phyloP scores from a whole-genome alignment of 176 grass and related monocot genomes.

The Cenchrus purpureus region DNA sequence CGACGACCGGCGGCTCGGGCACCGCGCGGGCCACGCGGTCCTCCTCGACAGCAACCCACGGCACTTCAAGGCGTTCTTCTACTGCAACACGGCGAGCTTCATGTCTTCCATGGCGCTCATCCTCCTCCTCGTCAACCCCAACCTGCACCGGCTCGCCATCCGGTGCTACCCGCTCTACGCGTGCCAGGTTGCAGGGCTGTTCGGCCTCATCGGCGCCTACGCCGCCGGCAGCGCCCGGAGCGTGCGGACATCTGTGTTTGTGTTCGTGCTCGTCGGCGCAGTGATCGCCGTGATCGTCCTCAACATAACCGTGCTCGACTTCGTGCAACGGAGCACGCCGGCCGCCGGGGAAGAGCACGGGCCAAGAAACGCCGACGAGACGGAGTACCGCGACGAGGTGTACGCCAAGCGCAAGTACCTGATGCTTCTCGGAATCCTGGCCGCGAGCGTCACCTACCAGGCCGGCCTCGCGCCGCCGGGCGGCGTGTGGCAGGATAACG shows the following conservation, averaged over 20 bases:
- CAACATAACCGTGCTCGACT: background rate
- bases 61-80: constrained; percentile 35
- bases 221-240: background rate
- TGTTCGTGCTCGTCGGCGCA: background rate
- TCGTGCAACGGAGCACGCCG: background rate
- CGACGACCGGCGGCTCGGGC: background rate
- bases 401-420: background rate
- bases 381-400: background rate
- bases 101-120: constrained; percentile 32
- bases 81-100: constrained; percentile 41
- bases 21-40: background rate
- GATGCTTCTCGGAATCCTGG: background rate
- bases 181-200: background rate
- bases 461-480: background rate
- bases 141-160: background rate
- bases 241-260: background rate
- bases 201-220: background rate
- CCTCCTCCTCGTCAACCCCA: constrained; percentile 15
- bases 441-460: constrained; percentile 4
- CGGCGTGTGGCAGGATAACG: background rate
- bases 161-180: constrained; percentile 2
- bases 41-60: background rate
- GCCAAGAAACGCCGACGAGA: background rate
- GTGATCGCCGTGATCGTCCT: background rate
- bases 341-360: background rate